Evolutionary conservation across 164 flowering plant genomes (phyloP), one percentile per base, ranked within the genome.

Genomic region (Stephania yunnanensis): DNA sequence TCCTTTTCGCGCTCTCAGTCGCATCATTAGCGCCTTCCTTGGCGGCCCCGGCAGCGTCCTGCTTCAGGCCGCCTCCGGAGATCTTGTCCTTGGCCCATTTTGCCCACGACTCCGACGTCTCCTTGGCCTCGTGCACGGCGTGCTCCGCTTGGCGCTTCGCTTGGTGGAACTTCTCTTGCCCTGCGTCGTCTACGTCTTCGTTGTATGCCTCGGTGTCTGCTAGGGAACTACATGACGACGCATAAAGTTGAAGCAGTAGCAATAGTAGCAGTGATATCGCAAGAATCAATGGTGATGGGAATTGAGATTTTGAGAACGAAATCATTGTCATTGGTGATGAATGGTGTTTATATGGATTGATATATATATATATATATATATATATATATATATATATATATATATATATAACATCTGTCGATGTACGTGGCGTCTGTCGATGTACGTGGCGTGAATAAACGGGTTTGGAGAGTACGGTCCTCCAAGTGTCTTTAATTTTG

Each of bases 1-100:
- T 19, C 63, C 17, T 55, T 2, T 15, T 12, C 2, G 63, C 4
- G 44, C 45, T 20, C 31, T 20, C 42, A 19, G 22, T 46, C 15
- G 73, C 64, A 65, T 53, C 64, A 31, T 58, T 10, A 10, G 66
- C 63, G 7, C 31, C 10, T 17, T 72, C 74, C 48, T 48, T 50
- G 9, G 66, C 61, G 55, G 55, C 55, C 15, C 15, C 55, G 6
- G 55, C 0, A 2, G 55, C 55, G 19, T 55, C 63, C 63, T 55
- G 13, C 0, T 55, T 55, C 20, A 53, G 1, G 15, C 68, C 74
- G 3, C 74, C 74, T 19, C 30, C 74, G 31, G 74, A 20, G 66
- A 72, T 72, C 68, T 72, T 72, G n/a, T 72, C 74, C 22, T 72
- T 72, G 22, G 68, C 74, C 74, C 67, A 58, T 17, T 72, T 5